phyloP scores from a whole-genome alignment of 352 stramenopile species.

The Phytophthora podocarpi region DNA sequence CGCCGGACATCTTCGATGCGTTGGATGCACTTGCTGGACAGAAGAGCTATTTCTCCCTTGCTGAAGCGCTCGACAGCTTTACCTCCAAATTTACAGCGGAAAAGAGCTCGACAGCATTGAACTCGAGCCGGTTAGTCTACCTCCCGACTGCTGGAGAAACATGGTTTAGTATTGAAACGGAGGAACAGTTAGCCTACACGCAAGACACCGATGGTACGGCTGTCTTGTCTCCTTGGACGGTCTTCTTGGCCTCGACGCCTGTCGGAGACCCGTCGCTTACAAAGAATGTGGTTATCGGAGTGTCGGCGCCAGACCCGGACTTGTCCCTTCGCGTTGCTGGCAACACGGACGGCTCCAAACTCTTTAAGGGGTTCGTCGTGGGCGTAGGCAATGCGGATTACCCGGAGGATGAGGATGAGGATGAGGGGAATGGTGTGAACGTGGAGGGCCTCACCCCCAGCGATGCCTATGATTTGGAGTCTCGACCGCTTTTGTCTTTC shows the following conservation, averaged over 20 bases:
- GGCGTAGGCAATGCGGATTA: constrained; percentile 64
- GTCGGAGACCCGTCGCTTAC: constrained; percentile 48
- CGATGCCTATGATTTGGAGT: constrained; percentile 38
- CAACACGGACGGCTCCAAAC: constrained; percentile 50
- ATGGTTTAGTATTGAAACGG: constrained; percentile 86
- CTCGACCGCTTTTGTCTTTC: constrained; percentile 51
- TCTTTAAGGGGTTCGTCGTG: constrained; percentile 80
- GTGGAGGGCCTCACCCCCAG: constrained; percentile 23
- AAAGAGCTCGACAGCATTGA: constrained; percentile 8
- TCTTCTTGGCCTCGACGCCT: constrained; percentile 76
- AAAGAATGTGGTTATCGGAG: constrained; percentile 80
- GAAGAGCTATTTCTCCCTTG: constrained; percentile 77
- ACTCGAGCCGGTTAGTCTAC: constrained; percentile 66
- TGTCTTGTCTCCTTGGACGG: constrained; percentile 74
- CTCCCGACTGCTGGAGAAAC: constrained; percentile 69
- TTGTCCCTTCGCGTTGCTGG: constrained; percentile 69
- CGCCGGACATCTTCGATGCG: constrained; percentile 67
- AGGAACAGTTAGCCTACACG: constrained; percentile 80
- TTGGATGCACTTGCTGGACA: constrained; percentile 63
- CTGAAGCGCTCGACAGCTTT: constrained; percentile 75
- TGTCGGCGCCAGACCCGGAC: constrained; percentile 65
- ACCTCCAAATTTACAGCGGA: constrained; percentile 22
- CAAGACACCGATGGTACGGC: constrained; percentile 72
- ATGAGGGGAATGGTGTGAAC: constrained; percentile 13
- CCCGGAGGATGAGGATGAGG: constrained; percentile 35